Evolutionary conservation across 257 asterid species (phyloP), one percentile per base, ranked within the genome.

Genomic region (Solanum bukasovii): DNA sequence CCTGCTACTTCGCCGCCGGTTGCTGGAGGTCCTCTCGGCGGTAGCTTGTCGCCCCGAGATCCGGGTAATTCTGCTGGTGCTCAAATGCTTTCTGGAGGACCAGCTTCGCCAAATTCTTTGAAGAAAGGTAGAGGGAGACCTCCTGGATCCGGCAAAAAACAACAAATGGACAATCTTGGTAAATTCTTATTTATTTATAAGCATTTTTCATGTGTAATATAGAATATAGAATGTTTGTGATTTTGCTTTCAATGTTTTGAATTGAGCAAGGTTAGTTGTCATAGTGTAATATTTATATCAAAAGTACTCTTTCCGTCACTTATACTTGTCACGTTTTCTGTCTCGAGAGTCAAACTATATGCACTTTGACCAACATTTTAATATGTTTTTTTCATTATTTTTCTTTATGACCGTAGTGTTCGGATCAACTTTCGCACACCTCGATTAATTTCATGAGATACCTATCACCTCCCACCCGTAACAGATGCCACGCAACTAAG

Each of bases 91-190:
- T 44, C 27, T 9, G 68, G n/a, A 13, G 70, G 85, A 5, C 70
- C 70, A 23, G 29, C 20, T 29, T 81, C 85, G 42, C 85, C 70
- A 0, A 81, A 8, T 81, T 46, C 44, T 3, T 4, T 10, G 70
- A 81, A 81, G 85, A 81, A 81, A 49, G 42, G 18, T 29, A 81
- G 85, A 81, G 85, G 85, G 70, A 29, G 85, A 81, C 85, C 85
- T 3, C 85, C 42, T 81, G 85, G 85, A 46, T 81, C 85, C 1
- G 33, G 70, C 85, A 81, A 81, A 27, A 81, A 81, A 38, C 85
- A 46, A 49, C 85, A 46, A 49, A 49, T 81, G 25, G 70, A 46
- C 42, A 81, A 29, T 49, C 38, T 29, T 46, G 85, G 85, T 81
- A 81, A 49, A 20, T 1, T 21, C 18, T 20, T 59, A 3, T 20